Evolutionary conservation across 352 stramenopile genomes (phyloP), one percentile per base, ranked within the genome.

Genomic region (Phytopythium sindhum): DNA sequence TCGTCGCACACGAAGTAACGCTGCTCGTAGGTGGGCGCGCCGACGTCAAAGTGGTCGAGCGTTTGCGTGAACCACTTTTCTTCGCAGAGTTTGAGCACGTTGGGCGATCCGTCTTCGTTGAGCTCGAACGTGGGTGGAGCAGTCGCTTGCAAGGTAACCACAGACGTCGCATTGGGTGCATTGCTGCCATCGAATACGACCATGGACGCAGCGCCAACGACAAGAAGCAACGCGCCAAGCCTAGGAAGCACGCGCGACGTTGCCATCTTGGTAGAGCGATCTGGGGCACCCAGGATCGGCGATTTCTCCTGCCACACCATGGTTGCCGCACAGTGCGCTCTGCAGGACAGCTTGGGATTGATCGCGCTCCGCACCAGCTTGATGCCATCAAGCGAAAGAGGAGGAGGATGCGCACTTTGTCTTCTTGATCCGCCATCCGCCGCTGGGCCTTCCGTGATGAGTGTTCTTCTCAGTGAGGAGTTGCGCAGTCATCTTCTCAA

Each of bases 1-100:
- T 90, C 74, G 64, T 90, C 69, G 67, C 89, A 97, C 37, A 97
- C 77, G 66, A 97, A 97, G 72, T 96, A 97, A 52, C 91, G 84
- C 67, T 97, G 80, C 65, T 88, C 66, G 70, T 90, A 97, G 12
- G 70, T 93, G 23, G 73, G 69, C 17, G 71, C 78, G 17, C 70
- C 68, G 42, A 75, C 68, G 51, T 81, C 69, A 63, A 91, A 93
- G 72, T 93, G 82, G 66, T 91, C 84, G 54, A 93, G 78, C 53
- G 74, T 76, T 73, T 93, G 84, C 35, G 73, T 81, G 59, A 90
- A 84, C 66, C 80, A 91, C 29, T 74, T 78, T 66, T 93, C 82
- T 37, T 91, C 67, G 64, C 84, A 93, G 26, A 90, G 64, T 11
- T 67, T 64, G 24, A 85, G 63, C 39, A 91, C 52, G 42, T 91